Conservation (phyloP, 164 flowering plant species). For the Nymphaea colorata region DNA sequence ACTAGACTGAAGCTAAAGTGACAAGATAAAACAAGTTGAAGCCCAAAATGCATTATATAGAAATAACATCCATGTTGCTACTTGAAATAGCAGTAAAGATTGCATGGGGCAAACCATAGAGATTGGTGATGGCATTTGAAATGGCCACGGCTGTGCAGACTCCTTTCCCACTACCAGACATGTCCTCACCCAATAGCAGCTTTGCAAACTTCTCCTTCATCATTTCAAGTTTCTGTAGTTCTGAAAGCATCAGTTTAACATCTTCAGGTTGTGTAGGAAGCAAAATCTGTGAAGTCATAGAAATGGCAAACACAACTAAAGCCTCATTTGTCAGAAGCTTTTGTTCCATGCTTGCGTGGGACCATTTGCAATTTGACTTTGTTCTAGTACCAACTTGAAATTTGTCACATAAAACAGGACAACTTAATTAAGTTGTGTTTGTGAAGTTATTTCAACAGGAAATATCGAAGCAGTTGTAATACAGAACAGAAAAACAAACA, state of each 20-base stretch:
- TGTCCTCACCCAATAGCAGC: constrained; percentile 73
- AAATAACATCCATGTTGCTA: no score
- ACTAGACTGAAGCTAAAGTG: no score
- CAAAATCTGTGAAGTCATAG: neutral
- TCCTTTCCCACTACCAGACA: constrained; percentile 78
- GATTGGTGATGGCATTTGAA: constrained; percentile 79
- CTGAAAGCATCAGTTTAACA: neutral
- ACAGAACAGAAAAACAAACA: neutral
- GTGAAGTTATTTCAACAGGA: neutral
- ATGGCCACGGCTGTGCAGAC: constrained; percentile 65
- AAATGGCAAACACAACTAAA: no score
- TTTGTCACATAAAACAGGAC: neutral
- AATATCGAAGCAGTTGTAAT: neutral
- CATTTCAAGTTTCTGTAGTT: constrained; percentile 48
- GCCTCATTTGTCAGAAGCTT: no score
- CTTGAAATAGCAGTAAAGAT: constrained; percentile 10
- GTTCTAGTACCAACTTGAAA: no score
- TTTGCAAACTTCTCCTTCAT: constrained; percentile 81
- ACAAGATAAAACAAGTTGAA: no score
- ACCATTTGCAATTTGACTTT: no score
- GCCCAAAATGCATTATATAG: neutral
- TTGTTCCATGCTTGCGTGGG: no score
- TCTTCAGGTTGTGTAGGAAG: neutral
- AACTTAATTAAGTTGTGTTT: neutral
- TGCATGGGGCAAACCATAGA: constrained; percentile 36